A percentile compares a stretch with the other conserved stretches of the same genome.
phyloP scores from a whole-genome alignment of 352 stramenopile genomes.

The Ochromonadaceae sp. region DNA sequence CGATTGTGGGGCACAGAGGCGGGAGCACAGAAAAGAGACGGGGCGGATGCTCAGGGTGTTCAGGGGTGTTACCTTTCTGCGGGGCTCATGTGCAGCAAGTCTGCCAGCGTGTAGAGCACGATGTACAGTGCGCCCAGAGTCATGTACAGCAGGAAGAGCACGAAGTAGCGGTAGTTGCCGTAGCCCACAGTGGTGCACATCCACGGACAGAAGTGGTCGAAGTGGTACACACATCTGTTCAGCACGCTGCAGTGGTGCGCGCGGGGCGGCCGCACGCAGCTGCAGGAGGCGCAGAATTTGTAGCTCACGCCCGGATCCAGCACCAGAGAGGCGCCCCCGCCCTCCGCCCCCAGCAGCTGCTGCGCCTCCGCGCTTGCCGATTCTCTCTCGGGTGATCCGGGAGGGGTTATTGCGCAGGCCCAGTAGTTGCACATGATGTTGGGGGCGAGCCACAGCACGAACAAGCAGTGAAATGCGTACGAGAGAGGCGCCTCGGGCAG shows the following conservation, averaged over 20 bases:
- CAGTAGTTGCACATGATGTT: slow-evolving; percentile 19
- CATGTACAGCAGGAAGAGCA: slow-evolving; percentile 30
- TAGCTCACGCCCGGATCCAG: not conserved
- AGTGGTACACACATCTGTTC: slow-evolving; percentile 22
- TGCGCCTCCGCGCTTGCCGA: not conserved
- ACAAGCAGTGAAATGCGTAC: not conserved
- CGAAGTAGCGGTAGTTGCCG: slow-evolving; percentile 43
- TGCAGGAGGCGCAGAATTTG: not conserved
- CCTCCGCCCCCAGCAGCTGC: not conserved
- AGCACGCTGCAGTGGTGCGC: slow-evolving; percentile 10
- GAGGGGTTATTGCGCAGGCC: not conserved
- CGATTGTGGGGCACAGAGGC: not conserved
- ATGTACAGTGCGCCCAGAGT: slow-evolving; percentile 13
- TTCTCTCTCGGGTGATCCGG: slow-evolving; percentile 4
- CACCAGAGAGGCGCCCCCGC: not conserved
- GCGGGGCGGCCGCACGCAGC: slow-evolving; percentile 6
- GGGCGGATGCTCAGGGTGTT: not conserved
- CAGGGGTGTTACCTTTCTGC: not conserved
- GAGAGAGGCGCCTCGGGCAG: too few species aligned
- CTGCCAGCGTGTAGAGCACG: not conserved
- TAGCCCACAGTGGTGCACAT: slow-evolving; percentile 49
- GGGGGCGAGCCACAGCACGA: not conserved
- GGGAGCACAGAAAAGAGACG: not conserved
- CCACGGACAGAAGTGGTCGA: slow-evolving; percentile 50
- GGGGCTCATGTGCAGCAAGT: slow-evolving; percentile 1